Base-by-base conservation (phyloP, 495 filamentous ascomycete genomes). In the Trichocladium antarcticum region DNA sequence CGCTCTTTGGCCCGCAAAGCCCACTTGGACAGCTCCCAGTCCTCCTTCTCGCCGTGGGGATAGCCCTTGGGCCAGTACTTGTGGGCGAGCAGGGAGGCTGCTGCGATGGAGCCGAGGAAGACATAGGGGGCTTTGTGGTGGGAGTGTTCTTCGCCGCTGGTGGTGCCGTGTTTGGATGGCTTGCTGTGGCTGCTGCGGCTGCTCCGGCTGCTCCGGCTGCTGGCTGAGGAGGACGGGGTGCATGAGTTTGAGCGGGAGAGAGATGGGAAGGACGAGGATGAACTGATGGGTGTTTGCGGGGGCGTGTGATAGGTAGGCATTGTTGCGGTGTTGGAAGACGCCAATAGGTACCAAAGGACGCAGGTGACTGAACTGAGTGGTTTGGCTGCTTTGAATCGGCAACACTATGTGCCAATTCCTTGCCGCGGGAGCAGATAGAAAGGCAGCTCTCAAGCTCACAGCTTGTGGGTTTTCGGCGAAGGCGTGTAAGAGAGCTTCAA, bases 51-150 rank as follows among this genome's bases (percentile, higher is more conserved):
- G 37, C 68, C 65, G 45, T 68, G 63, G 16, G 57, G 34, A 40
- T 63, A 61, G 10, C 68, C 68, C 41, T 63, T 66, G 20, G 68
- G 68, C 68, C 68, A 69, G 51, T 54, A 64, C 50, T 64, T 67
- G 51, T 68, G 61, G 11, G 62, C 66, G 21, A 53, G 49, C 46
- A 66, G 42, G 6, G 63, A 57, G 14, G 65, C 64, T 42, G 64
- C 66, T 8, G 62, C 65, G 44, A 71, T 47, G 42, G 56, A 53
- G 39, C 66, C 65, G 15, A 71, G 61, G 45, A 71, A 69, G 29
- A 68, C 21, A 24, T 66, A 45, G 10, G 65, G 63, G 28, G 52
- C 47, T 46, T 65, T 67, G 20, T 62, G n/a, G n/a, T n/a, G 31
- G 10, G 31, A 14, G 31, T 14, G 31, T 8, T 40, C 11, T 31